A percentile compares a stretch with the other conserved stretches of the same genome.
Conservation (phyloP, 2,329 filamentous ascomycete genomes). For the Aspergillus sp. region DNA sequence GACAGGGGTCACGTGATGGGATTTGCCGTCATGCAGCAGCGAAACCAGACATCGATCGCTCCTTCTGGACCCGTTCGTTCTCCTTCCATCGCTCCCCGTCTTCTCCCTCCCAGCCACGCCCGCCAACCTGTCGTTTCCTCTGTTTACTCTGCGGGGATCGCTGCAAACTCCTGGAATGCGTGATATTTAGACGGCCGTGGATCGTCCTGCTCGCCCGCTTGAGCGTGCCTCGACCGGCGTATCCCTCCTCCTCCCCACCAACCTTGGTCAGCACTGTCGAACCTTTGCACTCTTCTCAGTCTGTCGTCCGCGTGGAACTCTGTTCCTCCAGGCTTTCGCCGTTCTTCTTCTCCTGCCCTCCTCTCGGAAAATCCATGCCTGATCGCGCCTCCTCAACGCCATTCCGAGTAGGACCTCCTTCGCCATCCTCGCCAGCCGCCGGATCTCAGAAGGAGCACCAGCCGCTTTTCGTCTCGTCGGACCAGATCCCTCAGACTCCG, state of each 20-base stretch:
- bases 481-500: conserved; percentile 29
- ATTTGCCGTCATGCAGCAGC: too few species aligned
- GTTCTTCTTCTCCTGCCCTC: conserved; percentile 5
- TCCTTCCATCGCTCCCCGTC: conserved; percentile 11
- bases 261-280: too few species aligned
- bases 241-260: too few species aligned
- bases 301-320: too few species aligned
- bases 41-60: too few species aligned
- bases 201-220: conserved; percentile 25
- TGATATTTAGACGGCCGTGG: conserved; percentile 22
- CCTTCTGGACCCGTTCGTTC: too few species aligned
- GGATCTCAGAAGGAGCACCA: conserved; percentile 29
- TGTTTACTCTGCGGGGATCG: too few species aligned
- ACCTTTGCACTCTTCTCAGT: too few species aligned
- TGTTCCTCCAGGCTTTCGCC: too few species aligned
- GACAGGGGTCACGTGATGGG: too few species aligned
- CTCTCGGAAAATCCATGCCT: conserved; percentile 26
- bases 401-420: conserved; percentile 31
- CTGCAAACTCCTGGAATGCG: conserved; percentile 25
- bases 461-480: conserved; percentile 19
- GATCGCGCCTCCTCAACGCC: conserved; percentile 24
- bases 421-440: conserved; percentile 34
- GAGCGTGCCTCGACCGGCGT: conserved; percentile 24
- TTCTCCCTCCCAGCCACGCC: conserved; percentile 9
- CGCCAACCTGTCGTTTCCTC: conserved; percentile 4